Percentiles rank a stretch among this genome's conserved stretches.
These are phyloP conservation scores for Auricularia heimuer DNA, from an alignment of 768 basidiomycete genomes.

Conservation along the genomic window DNA sequence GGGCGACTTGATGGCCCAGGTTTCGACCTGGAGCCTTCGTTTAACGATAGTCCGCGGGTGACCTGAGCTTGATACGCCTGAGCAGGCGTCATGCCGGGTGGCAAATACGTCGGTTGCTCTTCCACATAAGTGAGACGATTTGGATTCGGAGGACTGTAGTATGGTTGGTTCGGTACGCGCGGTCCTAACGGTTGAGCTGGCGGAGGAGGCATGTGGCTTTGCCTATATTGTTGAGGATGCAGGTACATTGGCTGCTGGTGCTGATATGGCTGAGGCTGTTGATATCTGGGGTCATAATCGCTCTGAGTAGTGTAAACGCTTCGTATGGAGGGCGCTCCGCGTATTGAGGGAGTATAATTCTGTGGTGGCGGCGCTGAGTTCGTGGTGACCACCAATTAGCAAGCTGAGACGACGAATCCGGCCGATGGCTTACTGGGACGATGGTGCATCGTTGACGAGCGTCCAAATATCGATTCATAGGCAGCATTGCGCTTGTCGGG, in stretches of 20 bases:
- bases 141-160: slow-evolving; percentile 9
- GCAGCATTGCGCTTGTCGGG: slow-evolving; percentile 62
- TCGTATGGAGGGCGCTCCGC: neutral
- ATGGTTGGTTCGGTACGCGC: slow-evolving; percentile 14
- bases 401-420: slow-evolving; percentile 9
- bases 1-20: neutral
- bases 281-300: slow-evolving; percentile 14
- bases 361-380: slow-evolving; percentile 10
- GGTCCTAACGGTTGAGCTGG: slow-evolving; percentile 17
- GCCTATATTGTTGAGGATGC: slow-evolving; percentile 36
- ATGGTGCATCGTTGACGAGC: slow-evolving; percentile 53
- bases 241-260: slow-evolving; percentile 34
- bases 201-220: slow-evolving; percentile 30
- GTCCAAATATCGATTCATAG: slow-evolving; percentile 82
- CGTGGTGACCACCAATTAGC: slow-evolving; percentile 14
- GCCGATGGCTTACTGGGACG: slow-evolving; percentile 19
- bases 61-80: slow-evolving; percentile 78
- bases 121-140: slow-evolving; percentile 13
- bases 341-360: neutral
- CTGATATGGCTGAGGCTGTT: slow-evolving; percentile 19
- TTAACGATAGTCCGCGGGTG: neutral
- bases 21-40: neutral
- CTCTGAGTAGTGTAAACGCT: neutral
- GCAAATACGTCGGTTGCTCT: slow-evolving; percentile 28
- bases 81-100: slow-evolving; percentile 56